Evolutionary conservation across 768 basidiomycete genomes (phyloP), one percentile per base, ranked within the genome.

Genomic region (Mycena floridula): DNA sequence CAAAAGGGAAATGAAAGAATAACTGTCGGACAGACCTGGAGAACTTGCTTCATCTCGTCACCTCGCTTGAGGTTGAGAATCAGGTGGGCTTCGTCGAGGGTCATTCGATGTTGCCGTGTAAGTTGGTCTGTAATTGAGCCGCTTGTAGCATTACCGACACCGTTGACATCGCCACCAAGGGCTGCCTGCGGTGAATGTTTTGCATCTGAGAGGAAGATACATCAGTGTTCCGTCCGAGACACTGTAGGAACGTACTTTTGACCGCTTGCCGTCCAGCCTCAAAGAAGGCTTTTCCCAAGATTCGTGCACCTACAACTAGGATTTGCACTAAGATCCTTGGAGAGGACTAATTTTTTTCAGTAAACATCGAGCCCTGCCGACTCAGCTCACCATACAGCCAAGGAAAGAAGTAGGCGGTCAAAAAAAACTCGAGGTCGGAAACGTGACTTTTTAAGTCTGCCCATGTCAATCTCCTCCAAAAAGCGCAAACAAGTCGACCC

Each of bases 231-330:
- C 15, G n/a, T 16, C 40, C 12, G 8, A 27, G 25, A 30, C n/a
- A 47, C 13, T 21, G 44, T 25, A 11, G 45, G 37, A 24, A 64
- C 85, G 56, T 61, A 98, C 96, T 99, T 74, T 90, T 85, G 35
- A 87, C 81, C 9, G 94, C 95, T 62, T 99, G 96, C 54, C 76
- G 73, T 27, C 90, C 90, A 2, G 94, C 96, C 58, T 92, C 93
- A 25, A 75, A 69, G 43, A 98, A 79, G 35, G 96, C 96, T 66
- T 86, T 94, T 44, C 96, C 93, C 42, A 98, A 66, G 53, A 93
- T 93, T 63, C 81, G 83, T 22, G 76, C 70, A 18, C 89, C 86
- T 20, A 83, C 77, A 16, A 91, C 56, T 32, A 89, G 63, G 46
- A 95, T 91, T 59, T 92, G 89, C 8, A 89, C 73, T 67, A 49